A percentile compares a stretch with the other conserved stretches of the same genome.
These are phyloP conservation scores for Citrus inodora DNA, from an alignment of 345 rosid genomes.

Conservation along the genomic window DNA sequence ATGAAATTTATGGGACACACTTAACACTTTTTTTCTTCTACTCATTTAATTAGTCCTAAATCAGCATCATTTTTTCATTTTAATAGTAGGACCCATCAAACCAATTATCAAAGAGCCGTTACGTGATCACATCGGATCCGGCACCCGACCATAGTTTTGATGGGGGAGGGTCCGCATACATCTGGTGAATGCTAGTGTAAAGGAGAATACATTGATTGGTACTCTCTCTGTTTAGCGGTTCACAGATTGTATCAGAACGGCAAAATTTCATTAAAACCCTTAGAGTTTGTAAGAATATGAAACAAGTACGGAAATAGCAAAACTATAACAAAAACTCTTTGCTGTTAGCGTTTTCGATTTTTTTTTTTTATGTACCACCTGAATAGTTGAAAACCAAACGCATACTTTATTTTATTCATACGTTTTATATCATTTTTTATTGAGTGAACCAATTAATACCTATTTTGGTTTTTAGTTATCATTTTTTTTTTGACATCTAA, in stretches of 20 bases:
- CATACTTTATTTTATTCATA: background rate
- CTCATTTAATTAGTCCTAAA: background rate
- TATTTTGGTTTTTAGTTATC: too few species aligned
- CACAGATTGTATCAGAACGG: background rate
- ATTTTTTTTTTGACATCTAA: too few species aligned
- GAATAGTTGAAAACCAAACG: background rate
- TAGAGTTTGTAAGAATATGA: background rate
- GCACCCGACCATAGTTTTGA: background rate
- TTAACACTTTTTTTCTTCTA: too few species aligned
- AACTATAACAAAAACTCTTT: background rate
- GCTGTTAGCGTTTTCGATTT: too few species aligned
- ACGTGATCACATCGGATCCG: background rate
- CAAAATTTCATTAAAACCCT: background rate
- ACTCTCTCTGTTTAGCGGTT: background rate
- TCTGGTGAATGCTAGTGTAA: background rate
- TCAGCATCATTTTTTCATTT: background rate
- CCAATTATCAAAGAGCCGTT: constrained; percentile 25
- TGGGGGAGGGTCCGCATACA: background rate
- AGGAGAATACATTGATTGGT: background rate
- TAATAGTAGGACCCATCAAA: constrained; percentile 10
- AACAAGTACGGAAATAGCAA: background rate
- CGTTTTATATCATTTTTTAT: too few species aligned
- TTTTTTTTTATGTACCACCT: too few species aligned
- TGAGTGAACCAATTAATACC: too few species aligned
- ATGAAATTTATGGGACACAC: too few species aligned